Conservation (phyloP, 345 rosid species). For the Salix udensis region DNA sequence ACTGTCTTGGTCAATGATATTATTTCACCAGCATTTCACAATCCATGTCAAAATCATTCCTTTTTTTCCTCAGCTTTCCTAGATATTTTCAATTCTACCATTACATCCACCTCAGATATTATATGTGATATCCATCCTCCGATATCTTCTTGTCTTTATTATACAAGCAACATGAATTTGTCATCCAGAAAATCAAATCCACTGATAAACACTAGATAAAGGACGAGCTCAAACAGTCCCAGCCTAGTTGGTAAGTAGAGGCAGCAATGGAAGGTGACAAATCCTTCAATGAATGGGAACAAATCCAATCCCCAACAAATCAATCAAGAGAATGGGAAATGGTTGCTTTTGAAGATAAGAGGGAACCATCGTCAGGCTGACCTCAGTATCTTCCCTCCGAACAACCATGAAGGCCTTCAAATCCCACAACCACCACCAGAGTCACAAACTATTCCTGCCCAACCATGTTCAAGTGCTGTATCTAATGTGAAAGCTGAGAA, state of each 20-base stretch:
- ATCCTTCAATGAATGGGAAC: conserved; percentile 43
- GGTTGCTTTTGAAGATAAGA: conserved; percentile 10
- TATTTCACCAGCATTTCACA: background rate
- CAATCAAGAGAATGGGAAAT: conserved; percentile 5
- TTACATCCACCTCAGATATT: background rate
- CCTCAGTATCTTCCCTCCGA: conserved; percentile 33
- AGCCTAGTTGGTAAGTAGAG: background rate
- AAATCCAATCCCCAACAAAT: conserved; percentile 19
- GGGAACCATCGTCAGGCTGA: background rate
- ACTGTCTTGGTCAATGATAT: too few relatives aligned
- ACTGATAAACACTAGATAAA: background rate
- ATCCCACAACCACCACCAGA: conserved; percentile 9
- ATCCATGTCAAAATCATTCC: background rate
- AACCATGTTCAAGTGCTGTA: background rate
- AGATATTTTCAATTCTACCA: background rate
- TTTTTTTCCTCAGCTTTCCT: background rate
- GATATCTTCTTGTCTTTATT: background rate
- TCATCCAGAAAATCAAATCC: background rate
- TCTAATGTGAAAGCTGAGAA: background rate
- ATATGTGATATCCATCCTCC: background rate
- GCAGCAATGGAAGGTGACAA: conserved; percentile 19
- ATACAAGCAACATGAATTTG: background rate
- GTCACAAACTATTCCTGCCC: background rate
- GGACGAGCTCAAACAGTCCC: background rate
- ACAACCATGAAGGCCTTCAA: conserved; percentile 31